These are phyloP conservation scores for Selaginella moellendorffii DNA, from an alignment of 75 land plant species.

Conservation along the genomic window DNA sequence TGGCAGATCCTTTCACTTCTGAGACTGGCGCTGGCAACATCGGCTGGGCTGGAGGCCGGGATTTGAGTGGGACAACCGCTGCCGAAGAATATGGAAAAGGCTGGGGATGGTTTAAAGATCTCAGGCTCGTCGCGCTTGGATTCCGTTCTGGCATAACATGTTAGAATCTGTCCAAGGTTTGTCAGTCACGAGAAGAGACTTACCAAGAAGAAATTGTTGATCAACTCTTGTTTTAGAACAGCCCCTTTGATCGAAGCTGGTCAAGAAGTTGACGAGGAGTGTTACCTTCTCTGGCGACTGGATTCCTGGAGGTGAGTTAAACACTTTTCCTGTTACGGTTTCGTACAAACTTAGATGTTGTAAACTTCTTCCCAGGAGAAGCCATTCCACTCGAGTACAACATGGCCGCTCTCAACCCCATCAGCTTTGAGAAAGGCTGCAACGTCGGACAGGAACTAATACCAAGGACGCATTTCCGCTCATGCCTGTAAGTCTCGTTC, in stretches of 20 bases:
- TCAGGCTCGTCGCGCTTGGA: conserved; percentile 54
- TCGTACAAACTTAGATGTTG: no score
- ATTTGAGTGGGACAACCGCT: conserved; percentile 42
- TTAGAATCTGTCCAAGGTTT: no score
- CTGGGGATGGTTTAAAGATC: conserved; percentile 80
- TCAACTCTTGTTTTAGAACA: conserved; percentile 74
- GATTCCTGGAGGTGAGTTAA: no score
- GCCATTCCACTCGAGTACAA: no score
- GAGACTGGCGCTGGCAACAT: conserved; percentile 40
- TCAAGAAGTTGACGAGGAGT: conserved; percentile 58
- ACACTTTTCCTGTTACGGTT: no score
- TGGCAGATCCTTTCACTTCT: no score
- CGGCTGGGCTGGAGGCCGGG: conserved; percentile 61
- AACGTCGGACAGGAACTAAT: conserved; percentile 89
- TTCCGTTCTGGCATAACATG: no score
- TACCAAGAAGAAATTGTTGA: no score
- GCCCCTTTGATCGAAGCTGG: conserved; percentile 86
- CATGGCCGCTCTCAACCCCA: conserved; percentile 66
- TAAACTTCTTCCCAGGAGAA: no score
- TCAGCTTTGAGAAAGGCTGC: conserved; percentile 83
- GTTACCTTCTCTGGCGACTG: conserved; percentile 57
- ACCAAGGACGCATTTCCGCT: no score
- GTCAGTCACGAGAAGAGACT: no score
- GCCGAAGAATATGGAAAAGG: conserved; percentile 28
- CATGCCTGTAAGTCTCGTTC: conserved; percentile 46